Conservation (phyloP, 139 green algal species). For the Ostreobium quekettii region DNA sequence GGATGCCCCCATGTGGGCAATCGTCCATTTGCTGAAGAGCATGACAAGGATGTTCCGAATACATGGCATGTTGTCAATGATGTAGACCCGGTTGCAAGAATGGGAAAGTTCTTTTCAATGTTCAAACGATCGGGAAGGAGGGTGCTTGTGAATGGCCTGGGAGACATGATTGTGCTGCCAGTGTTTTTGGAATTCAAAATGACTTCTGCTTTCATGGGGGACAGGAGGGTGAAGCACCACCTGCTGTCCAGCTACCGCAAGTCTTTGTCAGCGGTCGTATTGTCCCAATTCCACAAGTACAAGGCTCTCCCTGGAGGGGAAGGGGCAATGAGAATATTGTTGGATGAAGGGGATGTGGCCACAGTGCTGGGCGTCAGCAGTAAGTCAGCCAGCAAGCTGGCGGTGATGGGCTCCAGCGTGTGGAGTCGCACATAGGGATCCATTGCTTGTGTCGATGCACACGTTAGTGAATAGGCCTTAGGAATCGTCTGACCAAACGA, state of each 20-base stretch:
- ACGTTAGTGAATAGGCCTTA: too few species aligned
- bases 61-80: not conserved
- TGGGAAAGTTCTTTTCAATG: not conserved
- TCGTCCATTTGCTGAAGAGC: slow-evolving; percentile 30
- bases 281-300: not conserved
- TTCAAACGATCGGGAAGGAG: not conserved
- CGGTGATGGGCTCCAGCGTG: too few species aligned
- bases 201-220: not conserved
- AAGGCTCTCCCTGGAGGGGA: not conserved
- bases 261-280: not conserved
- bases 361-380: too few species aligned
- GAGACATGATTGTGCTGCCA: not conserved
- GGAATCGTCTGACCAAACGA: too few species aligned
- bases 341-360: too few species aligned
- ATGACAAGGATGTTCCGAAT: not conserved
- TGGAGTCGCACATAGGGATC: too few species aligned
- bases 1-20: slow-evolving; percentile 42
- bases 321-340: not conserved
- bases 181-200: not conserved
- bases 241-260: not conserved
- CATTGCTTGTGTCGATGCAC: too few species aligned
- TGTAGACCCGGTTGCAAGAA: not conserved
- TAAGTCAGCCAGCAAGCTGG: too few species aligned
- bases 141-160: not conserved
- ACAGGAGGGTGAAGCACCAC: not conserved